Evolutionary conservation across 768 basidiomycete genomes (phyloP), one percentile per base, ranked within the genome.

Genomic region (Daedaleopsis nitida): DNA sequence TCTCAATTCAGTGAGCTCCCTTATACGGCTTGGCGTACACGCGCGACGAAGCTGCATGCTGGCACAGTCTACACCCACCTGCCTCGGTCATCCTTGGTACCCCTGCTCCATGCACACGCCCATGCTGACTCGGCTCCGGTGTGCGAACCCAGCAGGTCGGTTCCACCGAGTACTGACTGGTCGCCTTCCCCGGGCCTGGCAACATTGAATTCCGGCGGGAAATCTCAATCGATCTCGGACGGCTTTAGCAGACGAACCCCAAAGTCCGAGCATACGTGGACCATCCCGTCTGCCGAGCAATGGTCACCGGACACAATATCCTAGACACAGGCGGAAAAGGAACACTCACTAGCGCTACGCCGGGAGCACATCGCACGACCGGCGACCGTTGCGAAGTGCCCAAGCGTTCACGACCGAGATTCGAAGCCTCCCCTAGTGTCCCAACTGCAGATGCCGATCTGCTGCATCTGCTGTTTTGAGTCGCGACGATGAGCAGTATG

Each of bases 101-200:
- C 14, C 21, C 56, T 19, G 24, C 48, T 35, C n/a, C 43, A 13
- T 23, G 17, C n/a, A 21, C 54, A 44, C 24, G 42, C 54, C 13
- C n/a, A 34, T 43, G 54, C 39, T 11, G 14, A 27, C 21, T 47
- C 61, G 57, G 61, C 38, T 43, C 61, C 61, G 61, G 61, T 58
- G 19, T 43, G 61, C 61, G 61, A 57, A 32, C 61, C 56, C 51
- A 35, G 23, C 8, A 27, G 10, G 7, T 12, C 21, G 50, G 50
- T 50, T 47, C 55, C 32, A 24, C 52, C 17, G 7, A 60, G 37
- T 49, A 55, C 23, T 7, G 37, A 56, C 54, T 47, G 32, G 17
- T 27, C 27, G 27, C 27, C 27, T 6, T 24, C 16, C 8, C 42
- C 61, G 43, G 49, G 42, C n/a, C 49, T 23, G 53, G 61, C 11